Evolutionary conservation across 2,329 filamentous ascomycete genomes (phyloP).

Genomic region (Orbilia brochopaga): DNA sequence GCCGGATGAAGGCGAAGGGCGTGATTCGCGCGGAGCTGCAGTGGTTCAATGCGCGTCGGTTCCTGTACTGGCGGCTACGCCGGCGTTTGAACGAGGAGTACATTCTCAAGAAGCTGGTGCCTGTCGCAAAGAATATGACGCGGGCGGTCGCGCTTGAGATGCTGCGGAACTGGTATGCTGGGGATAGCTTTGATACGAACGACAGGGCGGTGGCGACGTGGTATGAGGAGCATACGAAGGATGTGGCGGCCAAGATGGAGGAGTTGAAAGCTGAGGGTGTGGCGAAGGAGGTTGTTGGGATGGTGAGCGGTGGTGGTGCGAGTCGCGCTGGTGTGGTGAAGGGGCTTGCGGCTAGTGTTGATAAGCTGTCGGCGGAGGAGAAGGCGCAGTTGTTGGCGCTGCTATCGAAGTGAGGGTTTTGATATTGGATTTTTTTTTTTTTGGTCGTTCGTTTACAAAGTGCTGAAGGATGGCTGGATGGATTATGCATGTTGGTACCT

Average conservation of each 20-base stretch:
- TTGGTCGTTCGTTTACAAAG: no score
- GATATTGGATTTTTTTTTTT: constrained; percentile 4
- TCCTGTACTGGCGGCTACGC: constrained; percentile 99
- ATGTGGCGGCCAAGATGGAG: constrained; percentile 82
- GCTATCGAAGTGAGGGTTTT: constrained; percentile 26
- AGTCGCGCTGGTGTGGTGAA: constrained; percentile 70
- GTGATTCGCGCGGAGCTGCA: constrained; percentile 82
- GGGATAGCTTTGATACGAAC: constrained; percentile 68
- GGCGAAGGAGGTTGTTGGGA: constrained; percentile 71
- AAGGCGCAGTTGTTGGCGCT: constrained; percentile 77
- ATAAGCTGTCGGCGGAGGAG: constrained; percentile 85
- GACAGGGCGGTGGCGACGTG: constrained; percentile 86
- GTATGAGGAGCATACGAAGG: constrained; percentile 94
- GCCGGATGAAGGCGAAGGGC: constrained; percentile 97
- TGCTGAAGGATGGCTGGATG: no score
- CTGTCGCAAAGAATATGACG: constrained; percentile 59
- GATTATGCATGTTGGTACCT: no score
- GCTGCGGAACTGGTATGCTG: constrained; percentile 75
- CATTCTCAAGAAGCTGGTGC: constrained; percentile 85
- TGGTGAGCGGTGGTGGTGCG: constrained; percentile 68
- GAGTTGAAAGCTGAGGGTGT: constrained; percentile 77
- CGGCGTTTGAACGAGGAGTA: constrained; percentile 96
- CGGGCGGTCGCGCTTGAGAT: constrained; percentile 74
- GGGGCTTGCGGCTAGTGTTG: constrained; percentile 83
- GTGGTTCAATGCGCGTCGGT: constrained; percentile 88